Base-by-base conservation (phyloP, 352 stramenopile genomes). In the Pythium sp. region DNA sequence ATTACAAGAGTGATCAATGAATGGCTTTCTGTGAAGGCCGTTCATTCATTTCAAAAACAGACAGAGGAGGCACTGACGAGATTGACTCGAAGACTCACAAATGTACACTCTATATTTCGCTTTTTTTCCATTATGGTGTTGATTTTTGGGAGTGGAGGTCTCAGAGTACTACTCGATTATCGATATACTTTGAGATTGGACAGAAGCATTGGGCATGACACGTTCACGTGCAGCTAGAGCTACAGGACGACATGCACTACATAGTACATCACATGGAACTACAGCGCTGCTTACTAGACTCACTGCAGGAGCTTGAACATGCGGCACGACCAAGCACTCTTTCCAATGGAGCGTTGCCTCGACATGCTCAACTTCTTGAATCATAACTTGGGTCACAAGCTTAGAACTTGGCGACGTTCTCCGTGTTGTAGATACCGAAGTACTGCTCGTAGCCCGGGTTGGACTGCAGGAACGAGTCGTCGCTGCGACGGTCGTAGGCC, bases 401-500 rank as follows among this genome's bases (percentile, higher is more conserved):
- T 59, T 62, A 69, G 66, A 62, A 68, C 59, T 68, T 71, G 60
- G 60, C 66, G 41, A 28, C 30, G 55, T 46, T 61, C 36, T 58
- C 54, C 6, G 34, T 53, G n/a, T 54, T 68, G 58, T 60, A 71
- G 51, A 71, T 58, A 5, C 66, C 59, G 49, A 68, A 71, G 66
- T 69, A 71, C 46, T 61, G 59, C 46, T 71, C 59, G 55, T 71
- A 68, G 59, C 18, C 18, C 18, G 55, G 38, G 34, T 43, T 57
- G 5, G 56, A 47, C 14, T 18, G 4, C 14, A 71, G 14, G 62
- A 69, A 62, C 56, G 65, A 54, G 28, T 71, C 66, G 43, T 71
- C 57, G 28, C 32, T 58, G 61, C 58, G 59, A 22, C 66, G 61
- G 34, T 70, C 65, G 65, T 70, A 70, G 30, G 65, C 65, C 65